Base-by-base conservation (phyloP, 2,329 filamentous ascomycete species). In the Nothopassalora personata region DNA sequence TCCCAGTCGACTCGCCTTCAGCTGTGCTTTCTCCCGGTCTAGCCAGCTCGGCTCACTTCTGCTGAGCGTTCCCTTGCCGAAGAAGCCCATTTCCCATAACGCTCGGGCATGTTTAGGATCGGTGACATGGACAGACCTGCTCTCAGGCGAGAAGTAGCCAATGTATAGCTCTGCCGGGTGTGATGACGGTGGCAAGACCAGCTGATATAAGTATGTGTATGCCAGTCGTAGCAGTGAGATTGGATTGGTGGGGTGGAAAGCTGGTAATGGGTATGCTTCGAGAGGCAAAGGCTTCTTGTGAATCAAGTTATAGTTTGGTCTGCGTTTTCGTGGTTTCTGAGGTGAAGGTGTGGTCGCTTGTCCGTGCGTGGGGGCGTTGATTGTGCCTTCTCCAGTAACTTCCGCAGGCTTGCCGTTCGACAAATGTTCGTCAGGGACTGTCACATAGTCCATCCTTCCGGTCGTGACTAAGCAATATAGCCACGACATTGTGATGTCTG, bases 21-120 rank as follows among this genome's bases (percentile, higher is more conserved):
- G 76, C 53, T 87, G 83, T 30, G 87, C 86, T 73, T 90, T 88
- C 74, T 96, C 91, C 63, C 89, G 82, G 64, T 89, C 89, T 53
- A 96, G 75, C 94, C 94, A 99, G 66, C 86, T 94, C 3, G 93
- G 93, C 73, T 99, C 93, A 79, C 92, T 97, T 68, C 95, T 86
- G 77, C 92, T 97, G 59, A 97, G 79, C 67, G 81, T 93, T 48
- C 94, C 94, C 74, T 97, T 97, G 51, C 95, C 95, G 74, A 93
- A 99, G 76, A 99, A 99, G 5, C 94, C 94, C 77, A 95, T 90
- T 74, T 96, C 90, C 94, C 95, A 99, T 27, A 99, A 76, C 1
- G 87, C 90, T 56, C 88, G 82, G 62, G 95, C 87, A 3, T 90
- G 87, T 57, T 81, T 80, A 28, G 85, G 79, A 72, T 97, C 88